Conservation (phyloP, 2,329 filamentous ascomycete genomes). For the Fusarium kyushuense region DNA sequence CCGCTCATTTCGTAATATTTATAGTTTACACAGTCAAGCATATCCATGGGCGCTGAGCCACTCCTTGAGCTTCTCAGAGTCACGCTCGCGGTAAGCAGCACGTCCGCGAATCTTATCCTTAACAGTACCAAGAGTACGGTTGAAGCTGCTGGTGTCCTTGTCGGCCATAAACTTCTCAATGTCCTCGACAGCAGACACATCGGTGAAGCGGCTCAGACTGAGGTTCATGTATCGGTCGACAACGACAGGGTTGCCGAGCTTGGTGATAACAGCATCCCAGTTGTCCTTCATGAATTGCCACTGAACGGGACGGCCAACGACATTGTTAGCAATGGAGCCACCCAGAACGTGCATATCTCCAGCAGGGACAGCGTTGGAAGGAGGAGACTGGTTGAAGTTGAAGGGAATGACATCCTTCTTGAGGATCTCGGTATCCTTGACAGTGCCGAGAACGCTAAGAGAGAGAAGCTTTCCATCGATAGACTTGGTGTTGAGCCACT, state of each 20-base stretch:
- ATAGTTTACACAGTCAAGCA: slow-evolving; percentile 52
- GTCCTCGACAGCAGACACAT: slow-evolving; percentile 75
- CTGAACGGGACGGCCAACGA: slow-evolving; percentile 76
- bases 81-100: slow-evolving; percentile 83
- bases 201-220: slow-evolving; percentile 82
- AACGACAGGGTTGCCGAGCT: slow-evolving; percentile 85
- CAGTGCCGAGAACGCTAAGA: slow-evolving; percentile 79
- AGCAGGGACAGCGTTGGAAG: slow-evolving; percentile 75
- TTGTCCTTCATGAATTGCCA: slow-evolving; percentile 90
- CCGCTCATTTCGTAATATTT: slow-evolving; percentile 13
- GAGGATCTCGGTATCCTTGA: slow-evolving; percentile 76
- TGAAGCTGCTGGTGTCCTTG: slow-evolving; percentile 88
- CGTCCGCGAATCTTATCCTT: slow-evolving; percentile 87
- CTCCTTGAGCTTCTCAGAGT: slow-evolving; percentile 77
- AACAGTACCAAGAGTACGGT: slow-evolving; percentile 86
- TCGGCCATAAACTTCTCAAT: slow-evolving; percentile 86
- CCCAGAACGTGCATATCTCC: slow-evolving; percentile 90
- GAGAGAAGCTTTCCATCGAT: slow-evolving; percentile 93
- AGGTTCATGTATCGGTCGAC: slow-evolving; percentile 89
- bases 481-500: slow-evolving; percentile 84
- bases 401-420: slow-evolving; percentile 76
- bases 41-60: slow-evolving; percentile 75
- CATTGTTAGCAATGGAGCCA: slow-evolving; percentile 78
- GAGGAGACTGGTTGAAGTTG: slow-evolving; percentile 76
- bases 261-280: slow-evolving; percentile 79